Evolutionary conservation across 192 early-diverging fungal species (phyloP).

Genomic region (Thamnidium elegans): DNA sequence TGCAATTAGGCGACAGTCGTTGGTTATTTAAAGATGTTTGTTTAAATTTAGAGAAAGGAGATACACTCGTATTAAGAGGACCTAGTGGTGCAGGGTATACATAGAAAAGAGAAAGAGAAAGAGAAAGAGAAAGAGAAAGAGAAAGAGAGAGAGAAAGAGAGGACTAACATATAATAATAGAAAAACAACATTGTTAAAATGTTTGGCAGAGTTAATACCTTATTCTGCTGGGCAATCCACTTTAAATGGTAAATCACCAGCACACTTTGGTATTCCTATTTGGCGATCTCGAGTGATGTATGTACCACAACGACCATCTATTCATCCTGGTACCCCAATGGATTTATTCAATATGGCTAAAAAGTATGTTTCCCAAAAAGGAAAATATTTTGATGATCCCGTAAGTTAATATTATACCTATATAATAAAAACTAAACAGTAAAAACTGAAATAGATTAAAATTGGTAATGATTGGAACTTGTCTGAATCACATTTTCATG

Average conservation of each 20-base stretch:
- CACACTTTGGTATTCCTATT: slow-evolving; percentile 60
- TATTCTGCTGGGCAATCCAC: slow-evolving; percentile 61
- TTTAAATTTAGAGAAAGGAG: slow-evolving; percentile 50
- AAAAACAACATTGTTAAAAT: slow-evolving; percentile 84
- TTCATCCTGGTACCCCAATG: slow-evolving; percentile 68
- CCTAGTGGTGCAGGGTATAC: slow-evolving; percentile 75
- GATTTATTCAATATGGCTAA: slow-evolving; percentile 64
- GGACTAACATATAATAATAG: slow-evolving; percentile 26
- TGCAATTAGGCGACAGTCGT: slow-evolving; percentile 36
- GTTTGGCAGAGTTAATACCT: slow-evolving; percentile 68
- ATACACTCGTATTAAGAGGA: slow-evolving; percentile 61
- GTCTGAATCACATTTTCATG: slow-evolving; percentile 63
- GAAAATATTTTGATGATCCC: slow-evolving; percentile 54
- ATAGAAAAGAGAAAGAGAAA: too few species aligned
- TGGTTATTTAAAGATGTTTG: slow-evolving; percentile 57
- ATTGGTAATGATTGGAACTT: slow-evolving; percentile 70
- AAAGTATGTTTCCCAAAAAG: slow-evolving; percentile 48
- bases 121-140: not conserved
- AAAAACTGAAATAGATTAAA: slow-evolving; percentile 45
- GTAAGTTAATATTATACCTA: slow-evolving; percentile 32
- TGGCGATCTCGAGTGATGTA: slow-evolving; percentile 84
- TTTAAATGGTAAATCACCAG: slow-evolving; percentile 50
- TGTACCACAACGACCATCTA: slow-evolving; percentile 76
- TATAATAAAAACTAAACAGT: too few species aligned
- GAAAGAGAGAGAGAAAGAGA: not conserved